Conservation (phyloP, 345 rosid genomes). For the Pistacia atlantica region DNA sequence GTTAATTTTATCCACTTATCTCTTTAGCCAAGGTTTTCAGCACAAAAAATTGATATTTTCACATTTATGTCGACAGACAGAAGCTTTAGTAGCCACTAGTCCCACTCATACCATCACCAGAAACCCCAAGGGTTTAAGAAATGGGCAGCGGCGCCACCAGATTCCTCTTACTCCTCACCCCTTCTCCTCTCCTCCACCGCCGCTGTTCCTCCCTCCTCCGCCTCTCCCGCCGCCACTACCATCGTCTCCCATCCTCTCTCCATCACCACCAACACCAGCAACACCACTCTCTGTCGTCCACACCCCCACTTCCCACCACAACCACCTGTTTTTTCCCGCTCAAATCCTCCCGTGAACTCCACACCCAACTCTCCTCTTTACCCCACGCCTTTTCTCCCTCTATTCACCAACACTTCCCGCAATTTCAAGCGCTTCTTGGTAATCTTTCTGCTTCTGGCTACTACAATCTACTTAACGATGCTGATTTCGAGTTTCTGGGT, state of each 20-base stretch:
- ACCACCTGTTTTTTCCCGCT: constrained; percentile 18
- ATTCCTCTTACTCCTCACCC: constrained; percentile 58
- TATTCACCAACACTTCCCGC: constrained; percentile 35
- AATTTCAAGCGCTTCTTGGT: constrained; percentile 42
- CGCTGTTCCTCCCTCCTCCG: constrained; percentile 31
- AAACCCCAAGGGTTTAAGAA: constrained; percentile 6
- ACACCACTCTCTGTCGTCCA: constrained; percentile 18
- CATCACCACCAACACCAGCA: constrained; percentile 18
- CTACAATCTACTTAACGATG: constrained; percentile 22
- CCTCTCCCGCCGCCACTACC: constrained; percentile 31
- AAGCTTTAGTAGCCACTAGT: too few species aligned
- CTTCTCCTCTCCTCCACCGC: constrained; percentile 40
- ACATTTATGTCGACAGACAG: too few species aligned
- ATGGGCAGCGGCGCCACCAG: constrained; percentile 68
- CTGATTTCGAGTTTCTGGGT: constrained; percentile 31
- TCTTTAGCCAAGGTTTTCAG: too few species aligned
- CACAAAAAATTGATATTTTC: too few species aligned
- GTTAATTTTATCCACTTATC: too few species aligned
- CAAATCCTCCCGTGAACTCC: constrained; percentile 26
- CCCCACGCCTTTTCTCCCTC: constrained; percentile 21
- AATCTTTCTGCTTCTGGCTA: constrained; percentile 45
- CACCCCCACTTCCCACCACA: constrained; percentile 24
- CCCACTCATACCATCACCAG: background rate
- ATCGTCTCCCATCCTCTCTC: constrained; percentile 16
- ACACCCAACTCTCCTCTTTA: constrained; percentile 28